Conservation (phyloP, 352 stramenopile genomes). For the Phytophthora sojae region DNA sequence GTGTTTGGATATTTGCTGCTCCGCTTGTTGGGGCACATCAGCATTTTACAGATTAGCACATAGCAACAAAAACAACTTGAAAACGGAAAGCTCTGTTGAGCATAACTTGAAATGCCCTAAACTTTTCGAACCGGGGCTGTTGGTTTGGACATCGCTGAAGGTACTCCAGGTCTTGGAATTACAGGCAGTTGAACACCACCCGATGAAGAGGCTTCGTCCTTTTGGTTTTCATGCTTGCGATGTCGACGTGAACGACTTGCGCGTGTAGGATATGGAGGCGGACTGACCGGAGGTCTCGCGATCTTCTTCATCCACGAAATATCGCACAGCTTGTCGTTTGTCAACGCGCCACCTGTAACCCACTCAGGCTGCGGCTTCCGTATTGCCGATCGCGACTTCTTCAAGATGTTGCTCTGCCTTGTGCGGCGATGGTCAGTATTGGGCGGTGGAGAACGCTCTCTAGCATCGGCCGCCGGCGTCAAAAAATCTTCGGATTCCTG, state of each 20-base stretch:
- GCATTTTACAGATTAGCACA: not conserved
- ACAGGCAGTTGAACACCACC: slow-evolving; percentile 23
- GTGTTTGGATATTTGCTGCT: slow-evolving; percentile 1
- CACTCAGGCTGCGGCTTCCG: slow-evolving; percentile 34
- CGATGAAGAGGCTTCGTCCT: slow-evolving; percentile 15
- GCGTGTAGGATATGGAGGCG: slow-evolving; percentile 4
- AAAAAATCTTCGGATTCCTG: slow-evolving; percentile 26
- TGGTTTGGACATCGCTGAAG: not conserved
- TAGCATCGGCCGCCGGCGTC: not conserved
- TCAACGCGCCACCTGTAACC: slow-evolving; percentile 32
- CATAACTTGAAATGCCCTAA: not conserved
- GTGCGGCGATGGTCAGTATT: slow-evolving; percentile 8
- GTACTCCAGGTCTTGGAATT: slow-evolving; percentile 12
- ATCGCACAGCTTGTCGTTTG: slow-evolving; percentile 40
- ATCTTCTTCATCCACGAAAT: slow-evolving; percentile 41
- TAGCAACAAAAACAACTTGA: not conserved
- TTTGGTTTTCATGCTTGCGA: slow-evolving; percentile 33
- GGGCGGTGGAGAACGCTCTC: slow-evolving; percentile 7
- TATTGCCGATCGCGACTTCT: slow-evolving; percentile 1
- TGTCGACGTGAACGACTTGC: slow-evolving; percentile 16
- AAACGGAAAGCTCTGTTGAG: not conserved
- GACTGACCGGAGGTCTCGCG: slow-evolving; percentile 16
- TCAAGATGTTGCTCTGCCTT: slow-evolving; percentile 14
- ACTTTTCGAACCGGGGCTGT: slow-evolving; percentile 1
- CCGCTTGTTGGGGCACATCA: not conserved